A percentile compares a stretch with the other conserved stretches of the same genome.
These are phyloP conservation scores for Fusarium dimerum DNA, from an alignment of 2,329 filamentous ascomycete species.

Conservation along the genomic window DNA sequence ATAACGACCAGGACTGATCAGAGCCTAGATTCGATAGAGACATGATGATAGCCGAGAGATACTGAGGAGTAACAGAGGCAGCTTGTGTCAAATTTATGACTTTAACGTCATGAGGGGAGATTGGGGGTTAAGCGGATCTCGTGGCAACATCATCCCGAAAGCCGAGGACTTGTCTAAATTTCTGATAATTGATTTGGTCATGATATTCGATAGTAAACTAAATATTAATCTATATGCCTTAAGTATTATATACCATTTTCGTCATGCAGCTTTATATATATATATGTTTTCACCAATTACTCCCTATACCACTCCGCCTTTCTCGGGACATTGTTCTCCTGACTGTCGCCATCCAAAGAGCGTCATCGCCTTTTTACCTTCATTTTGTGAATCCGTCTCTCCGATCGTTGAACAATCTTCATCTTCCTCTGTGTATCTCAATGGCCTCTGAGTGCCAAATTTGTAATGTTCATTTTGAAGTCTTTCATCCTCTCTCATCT, in stretches of 20 bases:
- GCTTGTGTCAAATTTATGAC: not conserved
- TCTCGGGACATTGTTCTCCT: not conserved
- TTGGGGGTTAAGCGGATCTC: slow-evolving; percentile 7
- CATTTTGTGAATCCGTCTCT: not conserved
- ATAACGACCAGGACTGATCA: slow-evolving; percentile 20
- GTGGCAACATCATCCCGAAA: slow-evolving; percentile 22
- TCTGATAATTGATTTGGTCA: slow-evolving; percentile 5
- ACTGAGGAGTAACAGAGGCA: not conserved
- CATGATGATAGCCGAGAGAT: not conserved
- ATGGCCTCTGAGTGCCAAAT: slow-evolving; percentile 11
- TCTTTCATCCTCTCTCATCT: slow-evolving; percentile 6
- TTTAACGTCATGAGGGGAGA: slow-evolving; percentile 3
- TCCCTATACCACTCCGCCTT: not conserved
- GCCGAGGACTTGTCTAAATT: not conserved
- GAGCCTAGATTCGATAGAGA: slow-evolving; percentile 7
- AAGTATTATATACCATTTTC: too few relatives aligned
- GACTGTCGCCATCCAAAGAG: not conserved
- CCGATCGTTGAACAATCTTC: not conserved
- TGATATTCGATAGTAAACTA: too few relatives aligned
- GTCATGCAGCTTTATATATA: too few relatives aligned
- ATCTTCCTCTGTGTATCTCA: slow-evolving; percentile 11
- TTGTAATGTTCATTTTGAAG: slow-evolving; percentile 7
- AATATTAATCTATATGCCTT: too few relatives aligned
- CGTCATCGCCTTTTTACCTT: not conserved
- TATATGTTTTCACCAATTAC: too few relatives aligned